Conservation (phyloP, 1,284 basidiomycete species). For the Cryptococcus sp. region DNA sequence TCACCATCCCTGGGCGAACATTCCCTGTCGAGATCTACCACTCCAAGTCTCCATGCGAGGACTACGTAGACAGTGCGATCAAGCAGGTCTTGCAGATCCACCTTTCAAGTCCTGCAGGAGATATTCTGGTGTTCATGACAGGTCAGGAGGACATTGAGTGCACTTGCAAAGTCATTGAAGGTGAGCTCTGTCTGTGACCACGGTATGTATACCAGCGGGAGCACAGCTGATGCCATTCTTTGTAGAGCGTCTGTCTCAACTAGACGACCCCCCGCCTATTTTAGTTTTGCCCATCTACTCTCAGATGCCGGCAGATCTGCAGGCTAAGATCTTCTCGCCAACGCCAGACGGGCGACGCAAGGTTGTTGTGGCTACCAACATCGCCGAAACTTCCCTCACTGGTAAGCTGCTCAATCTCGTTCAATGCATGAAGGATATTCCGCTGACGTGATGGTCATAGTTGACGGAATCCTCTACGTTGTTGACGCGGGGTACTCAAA, state of each 20-base stretch:
- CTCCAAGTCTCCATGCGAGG: slow-evolving; percentile 94
- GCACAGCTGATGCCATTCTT: slow-evolving; percentile 28
- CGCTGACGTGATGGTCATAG: slow-evolving; percentile 50
- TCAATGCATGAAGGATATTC: background rate
- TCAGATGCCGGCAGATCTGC: slow-evolving; percentile 98
- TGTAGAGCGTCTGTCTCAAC: slow-evolving; percentile 79
- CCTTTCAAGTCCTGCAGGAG: slow-evolving; percentile 85
- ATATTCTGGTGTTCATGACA: slow-evolving; percentile 99
- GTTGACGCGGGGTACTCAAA: slow-evolving; percentile 97
- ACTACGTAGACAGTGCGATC: slow-evolving; percentile 96
- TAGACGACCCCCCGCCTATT: slow-evolving; percentile 82
- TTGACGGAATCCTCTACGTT: slow-evolving; percentile 96
- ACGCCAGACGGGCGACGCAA: slow-evolving; percentile 92
- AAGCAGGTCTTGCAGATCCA: slow-evolving; percentile 98
- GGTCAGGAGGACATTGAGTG: slow-evolving; percentile 99
- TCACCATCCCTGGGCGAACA: slow-evolving; percentile 95
- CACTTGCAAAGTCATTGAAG: slow-evolving; percentile 84
- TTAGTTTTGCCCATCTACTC: slow-evolving; percentile 96
- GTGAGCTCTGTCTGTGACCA: slow-evolving; percentile 55
- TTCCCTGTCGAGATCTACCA: slow-evolving; percentile 98
- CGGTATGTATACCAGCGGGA: no score
- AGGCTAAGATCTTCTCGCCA: slow-evolving; percentile 95
- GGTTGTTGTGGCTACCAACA: slow-evolving; percentile 97
- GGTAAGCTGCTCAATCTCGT: slow-evolving; percentile 52
- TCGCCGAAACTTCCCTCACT: slow-evolving; percentile 96